Evolutionary conservation across 2,329 filamentous ascomycete genomes (phyloP).

Genomic region (Colletotrichum somersetense): DNA sequence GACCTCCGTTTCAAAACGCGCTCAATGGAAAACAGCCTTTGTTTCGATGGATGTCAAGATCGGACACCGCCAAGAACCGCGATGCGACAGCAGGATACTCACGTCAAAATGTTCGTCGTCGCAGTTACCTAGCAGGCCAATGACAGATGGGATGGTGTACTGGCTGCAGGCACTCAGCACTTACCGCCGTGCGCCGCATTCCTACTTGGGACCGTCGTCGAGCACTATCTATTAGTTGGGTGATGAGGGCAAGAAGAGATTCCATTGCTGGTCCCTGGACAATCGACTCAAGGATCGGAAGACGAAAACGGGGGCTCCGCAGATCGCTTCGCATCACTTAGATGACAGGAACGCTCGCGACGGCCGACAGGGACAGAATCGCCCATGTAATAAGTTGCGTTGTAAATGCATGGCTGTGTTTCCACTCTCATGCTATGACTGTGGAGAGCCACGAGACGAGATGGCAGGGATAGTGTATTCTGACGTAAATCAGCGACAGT

Average conservation of each 20-base stretch:
- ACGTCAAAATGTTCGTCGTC: neutral
- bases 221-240: constrained; percentile 10
- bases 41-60: constrained; percentile 37
- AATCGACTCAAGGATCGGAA: constrained; percentile 27
- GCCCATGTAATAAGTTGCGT: neutral
- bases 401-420: constrained; percentile 9
- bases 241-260: constrained; percentile 14
- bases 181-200: no score
- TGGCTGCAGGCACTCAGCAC: constrained; percentile 2
- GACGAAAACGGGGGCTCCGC: constrained; percentile 30
- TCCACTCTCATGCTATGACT: constrained; percentile 3
- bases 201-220: neutral
- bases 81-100: neutral
- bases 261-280: constrained; percentile 8
- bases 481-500: constrained; percentile 4
- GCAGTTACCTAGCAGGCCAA: neutral
- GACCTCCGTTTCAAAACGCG: constrained; percentile 32
- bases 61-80: constrained; percentile 20
- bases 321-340: constrained; percentile 34
- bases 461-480: neutral
- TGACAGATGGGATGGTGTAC: constrained; percentile 7
- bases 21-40: constrained; percentile 13
- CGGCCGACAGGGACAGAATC: constrained; percentile 6
- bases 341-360: constrained; percentile 11
- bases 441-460: constrained; percentile 25